Conservation (phyloP, 140 eudicot species). For the Oenanthe javanica region DNA sequence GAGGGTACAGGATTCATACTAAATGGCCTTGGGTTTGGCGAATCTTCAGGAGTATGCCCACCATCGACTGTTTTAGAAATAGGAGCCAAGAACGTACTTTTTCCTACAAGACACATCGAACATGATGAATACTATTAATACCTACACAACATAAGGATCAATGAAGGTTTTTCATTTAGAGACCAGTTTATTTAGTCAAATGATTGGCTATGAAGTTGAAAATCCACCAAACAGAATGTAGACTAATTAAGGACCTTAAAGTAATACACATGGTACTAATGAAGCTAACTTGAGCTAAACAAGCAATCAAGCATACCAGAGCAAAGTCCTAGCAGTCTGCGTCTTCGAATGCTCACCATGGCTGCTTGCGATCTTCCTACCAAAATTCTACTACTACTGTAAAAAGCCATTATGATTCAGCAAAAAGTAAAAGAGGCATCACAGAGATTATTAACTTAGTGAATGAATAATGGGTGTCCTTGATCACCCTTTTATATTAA, state of each 20-base stretch:
- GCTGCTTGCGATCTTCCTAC: conserved; percentile 28
- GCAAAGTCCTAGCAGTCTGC: conserved; percentile 69
- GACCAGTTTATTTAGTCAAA: background rate
- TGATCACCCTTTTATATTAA: background rate
- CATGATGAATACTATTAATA: conserved; percentile 9
- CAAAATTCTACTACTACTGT: background rate
- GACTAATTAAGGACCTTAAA: background rate
- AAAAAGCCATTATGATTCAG: background rate
- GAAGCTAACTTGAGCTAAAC: conserved; percentile 5
- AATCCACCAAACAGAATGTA: conserved; percentile 10
- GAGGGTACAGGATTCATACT: conserved; percentile 51
- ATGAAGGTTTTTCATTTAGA: background rate
- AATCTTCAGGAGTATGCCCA: conserved; percentile 37
- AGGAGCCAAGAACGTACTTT: conserved; percentile 39
- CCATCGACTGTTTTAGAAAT: conserved; percentile 37
- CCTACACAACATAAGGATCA: background rate
- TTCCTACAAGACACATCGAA: conserved; percentile 32
- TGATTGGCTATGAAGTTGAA: background rate
- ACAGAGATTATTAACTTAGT: background rate
- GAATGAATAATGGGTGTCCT: background rate
- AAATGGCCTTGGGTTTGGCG: conserved; percentile 31
- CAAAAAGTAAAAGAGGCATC: background rate
- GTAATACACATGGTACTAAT: conserved; percentile 3
- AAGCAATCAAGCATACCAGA: conserved; percentile 34
- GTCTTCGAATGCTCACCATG: conserved; percentile 99